These are phyloP conservation scores for Cytidiella melzeri DNA, from an alignment of 768 basidiomycete species.

Conservation along the genomic window DNA sequence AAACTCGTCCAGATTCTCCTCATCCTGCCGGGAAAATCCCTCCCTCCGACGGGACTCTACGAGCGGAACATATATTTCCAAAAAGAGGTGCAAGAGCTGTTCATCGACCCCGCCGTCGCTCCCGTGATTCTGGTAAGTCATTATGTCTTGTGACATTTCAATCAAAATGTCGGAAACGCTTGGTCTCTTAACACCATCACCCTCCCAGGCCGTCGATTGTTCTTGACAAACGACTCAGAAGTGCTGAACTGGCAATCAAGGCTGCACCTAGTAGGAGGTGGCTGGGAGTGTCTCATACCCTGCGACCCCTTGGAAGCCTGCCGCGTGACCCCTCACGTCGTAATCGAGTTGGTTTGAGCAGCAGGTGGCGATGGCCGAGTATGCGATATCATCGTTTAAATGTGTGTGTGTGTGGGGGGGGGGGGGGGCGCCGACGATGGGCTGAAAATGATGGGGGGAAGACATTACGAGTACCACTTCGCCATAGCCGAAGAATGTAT, in stretches of 20 bases:
- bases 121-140: not conserved
- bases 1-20: not conserved
- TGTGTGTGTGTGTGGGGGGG: no score
- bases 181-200: not conserved
- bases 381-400: no score
- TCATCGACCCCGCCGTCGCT: not conserved
- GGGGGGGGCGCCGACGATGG: not conserved
- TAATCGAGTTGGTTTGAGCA: not conserved
- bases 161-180: no score
- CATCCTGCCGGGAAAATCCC: not conserved
- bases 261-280: not conserved
- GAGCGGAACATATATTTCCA: not conserved
- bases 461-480: not conserved
- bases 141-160: not conserved
- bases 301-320: not conserved
- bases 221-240: not conserved
- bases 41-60: not conserved
- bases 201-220: not conserved
- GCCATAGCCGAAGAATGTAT: not conserved
- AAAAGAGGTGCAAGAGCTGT: not conserved
- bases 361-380: no score
- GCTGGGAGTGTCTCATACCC: not conserved
- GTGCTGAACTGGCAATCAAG: not conserved
- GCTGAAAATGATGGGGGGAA: not conserved
- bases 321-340: not conserved